phyloP scores from a whole-genome alignment of 148 eudicot genomes.

The Silene latifolia region DNA sequence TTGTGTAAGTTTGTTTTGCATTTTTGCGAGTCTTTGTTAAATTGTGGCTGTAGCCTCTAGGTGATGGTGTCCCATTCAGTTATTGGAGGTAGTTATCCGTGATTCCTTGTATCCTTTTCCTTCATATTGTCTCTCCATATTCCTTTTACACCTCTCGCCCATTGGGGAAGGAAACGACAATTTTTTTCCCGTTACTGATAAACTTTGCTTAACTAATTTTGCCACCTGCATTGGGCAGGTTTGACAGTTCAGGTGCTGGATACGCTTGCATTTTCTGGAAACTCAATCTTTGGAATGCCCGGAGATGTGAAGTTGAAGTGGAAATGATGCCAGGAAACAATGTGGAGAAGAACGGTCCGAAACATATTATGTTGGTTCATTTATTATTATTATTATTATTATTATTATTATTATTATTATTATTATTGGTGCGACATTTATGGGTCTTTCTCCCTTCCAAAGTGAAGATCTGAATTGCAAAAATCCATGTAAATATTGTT shows the following conservation, averaged over 20 bases:
- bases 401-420: no score
- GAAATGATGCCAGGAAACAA: background rate
- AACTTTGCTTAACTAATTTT: no score
- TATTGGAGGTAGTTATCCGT: background rate
- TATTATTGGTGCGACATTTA: no score
- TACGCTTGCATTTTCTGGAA: background rate
- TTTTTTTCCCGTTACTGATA: background rate
- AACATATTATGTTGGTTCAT: background rate
- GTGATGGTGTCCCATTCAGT: background rate
- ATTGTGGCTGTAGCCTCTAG: conserved; percentile 1
- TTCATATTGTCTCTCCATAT: no score
- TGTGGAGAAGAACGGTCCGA: background rate
- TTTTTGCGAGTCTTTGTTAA: background rate
- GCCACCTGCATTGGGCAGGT: background rate
- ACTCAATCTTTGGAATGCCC: background rate
- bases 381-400: no score
- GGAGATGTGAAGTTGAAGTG: background rate
- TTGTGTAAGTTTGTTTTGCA: conserved; percentile 3
- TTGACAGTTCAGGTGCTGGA: background rate
- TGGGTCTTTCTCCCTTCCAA: no score
- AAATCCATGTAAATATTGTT: no score
- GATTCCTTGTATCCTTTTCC: background rate
- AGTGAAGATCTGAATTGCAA: no score
- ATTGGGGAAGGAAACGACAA: background rate
- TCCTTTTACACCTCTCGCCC: no score